Percentiles rank a stretch among this genome's conserved stretches.
phyloP scores from a whole-genome alignment of 2,329 filamentous ascomycete genomes.

The Cordyceps cateniannulata region DNA sequence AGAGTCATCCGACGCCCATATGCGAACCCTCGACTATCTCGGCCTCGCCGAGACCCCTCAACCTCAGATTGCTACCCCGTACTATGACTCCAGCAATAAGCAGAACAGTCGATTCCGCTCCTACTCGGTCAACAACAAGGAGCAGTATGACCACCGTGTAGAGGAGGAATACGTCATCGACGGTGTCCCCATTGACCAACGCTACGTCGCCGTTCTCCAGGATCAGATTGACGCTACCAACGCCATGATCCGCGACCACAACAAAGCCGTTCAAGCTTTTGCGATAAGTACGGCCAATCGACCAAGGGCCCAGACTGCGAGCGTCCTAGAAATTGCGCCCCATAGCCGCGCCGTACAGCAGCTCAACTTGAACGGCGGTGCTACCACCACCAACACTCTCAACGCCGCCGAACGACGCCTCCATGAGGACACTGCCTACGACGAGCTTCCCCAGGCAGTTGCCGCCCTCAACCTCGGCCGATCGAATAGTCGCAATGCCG shows the following conservation, averaged over 20 bases:
- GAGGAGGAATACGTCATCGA: conserved; percentile 66
- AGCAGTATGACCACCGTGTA: conserved; percentile 89
- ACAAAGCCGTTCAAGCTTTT: conserved; percentile 87
- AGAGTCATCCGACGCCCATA: conserved; percentile 78
- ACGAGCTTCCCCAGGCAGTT: conserved; percentile 74
- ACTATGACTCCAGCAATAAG: conserved; percentile 63
- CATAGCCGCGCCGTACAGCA: conserved; percentile 58
- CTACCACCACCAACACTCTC: conserved; percentile 66
- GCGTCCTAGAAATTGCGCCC: conserved; percentile 72
- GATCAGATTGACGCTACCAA: conserved; percentile 59
- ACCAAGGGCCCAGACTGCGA: conserved; percentile 84
- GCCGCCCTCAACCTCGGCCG: conserved; percentile 69
- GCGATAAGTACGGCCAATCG: conserved; percentile 70
- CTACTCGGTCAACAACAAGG: conserved; percentile 97
- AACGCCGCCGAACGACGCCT: conserved; percentile 68
- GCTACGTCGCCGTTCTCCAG: conserved; percentile 56
- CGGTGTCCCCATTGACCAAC: conserved; percentile 43
- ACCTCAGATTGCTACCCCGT: conserved; percentile 67
- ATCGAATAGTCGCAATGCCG: conserved; percentile 59
- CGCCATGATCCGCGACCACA: conserved; percentile 78
- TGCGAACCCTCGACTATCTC: conserved; percentile 90
- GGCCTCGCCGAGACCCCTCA: conserved; percentile 92
- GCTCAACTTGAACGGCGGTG: conserved; percentile 65
- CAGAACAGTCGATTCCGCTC: conserved; percentile 87
- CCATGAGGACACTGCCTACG: conserved; percentile 70